Base-by-base conservation (phyloP, 192 early-diverging fungal genomes). In the Backusella westeae region DNA sequence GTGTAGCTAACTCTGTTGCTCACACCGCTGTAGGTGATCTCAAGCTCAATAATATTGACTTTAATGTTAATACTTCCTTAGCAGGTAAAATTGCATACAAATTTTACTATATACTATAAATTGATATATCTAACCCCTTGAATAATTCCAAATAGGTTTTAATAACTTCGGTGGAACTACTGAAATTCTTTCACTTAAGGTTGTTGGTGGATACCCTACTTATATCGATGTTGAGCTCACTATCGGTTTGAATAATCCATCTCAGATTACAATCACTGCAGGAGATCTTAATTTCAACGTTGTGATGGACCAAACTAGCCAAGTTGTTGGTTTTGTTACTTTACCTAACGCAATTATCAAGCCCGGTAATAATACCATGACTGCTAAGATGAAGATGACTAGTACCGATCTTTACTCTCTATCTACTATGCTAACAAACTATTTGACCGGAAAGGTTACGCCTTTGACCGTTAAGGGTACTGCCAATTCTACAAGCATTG, bases 191-290 rank as follows among this genome's bases (percentile, higher is more conserved):
- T 46, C 38, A 6, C 53, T 82, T 3, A 42, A 82, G 34, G 70
- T 79, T 36, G 23, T 69, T 38, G 80, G 79, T 42, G 70, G 80
- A 19, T 77, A 81, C 36, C 36, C 77, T 17, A 52, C 87, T 19
- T 80, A 85, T 76, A 86, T 87, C 67, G 80, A 78, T 68, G 75
- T 89, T 46, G 72, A 83, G 17, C 74, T 89, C 39, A 49, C 65
- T 38, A 84, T 85, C 29, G 73, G 75, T 3, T 76, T 90, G 34
- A 80, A 73, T 75, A 88, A 89, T 76, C 87, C 86, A 9, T 89
- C 89, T 46, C 77, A 77, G 68, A 80, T 90, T 35, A 83, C 82
- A 49, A 90, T 90, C 59, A 73, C 78, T n/a, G 77, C 84, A 66
- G 85, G 85, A 21, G 77, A 82, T 59, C 77, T 88, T 21, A 49